These are phyloP conservation scores for Orbilia brochopaga DNA, from an alignment of 2,329 filamentous ascomycete species.

Conservation along the genomic window DNA sequence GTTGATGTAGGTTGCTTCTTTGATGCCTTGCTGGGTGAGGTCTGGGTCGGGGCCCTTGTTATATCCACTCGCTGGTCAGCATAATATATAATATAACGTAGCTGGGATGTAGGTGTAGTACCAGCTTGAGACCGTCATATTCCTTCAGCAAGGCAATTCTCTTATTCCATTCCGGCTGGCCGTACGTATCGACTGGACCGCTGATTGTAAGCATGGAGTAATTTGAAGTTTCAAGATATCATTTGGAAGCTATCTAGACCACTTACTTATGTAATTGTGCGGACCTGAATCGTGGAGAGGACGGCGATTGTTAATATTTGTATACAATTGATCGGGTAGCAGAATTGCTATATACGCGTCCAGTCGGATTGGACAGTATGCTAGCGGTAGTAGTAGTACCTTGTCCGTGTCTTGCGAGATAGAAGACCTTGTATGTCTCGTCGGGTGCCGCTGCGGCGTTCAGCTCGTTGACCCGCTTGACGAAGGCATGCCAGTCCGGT, in stretches of 20 bases:
- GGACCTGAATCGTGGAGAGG: constrained; percentile 14
- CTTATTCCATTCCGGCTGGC: constrained; percentile 5
- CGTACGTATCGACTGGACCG: not conserved
- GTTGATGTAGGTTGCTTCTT: constrained; percentile 67
- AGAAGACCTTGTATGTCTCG: constrained; percentile 70
- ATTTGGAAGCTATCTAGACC: too few relatives aligned
- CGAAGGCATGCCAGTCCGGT: constrained; percentile 41
- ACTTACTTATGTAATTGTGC: constrained; percentile 46
- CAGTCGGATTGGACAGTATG: not conserved
- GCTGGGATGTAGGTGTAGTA: constrained; percentile 3
- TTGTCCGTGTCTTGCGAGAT: constrained; percentile 73
- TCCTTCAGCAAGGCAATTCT: constrained; percentile 32
- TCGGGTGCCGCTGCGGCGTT: constrained; percentile 61
- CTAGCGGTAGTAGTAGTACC: constrained; percentile 62
- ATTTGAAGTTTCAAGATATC: too few relatives aligned
- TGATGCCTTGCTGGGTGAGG: constrained; percentile 66
- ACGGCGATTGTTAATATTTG: not conserved
- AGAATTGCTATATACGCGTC: not conserved
- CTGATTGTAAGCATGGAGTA: not conserved
- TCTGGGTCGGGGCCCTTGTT: constrained; percentile 58
- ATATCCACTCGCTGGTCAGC: not conserved
- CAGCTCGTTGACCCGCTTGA: constrained; percentile 62
- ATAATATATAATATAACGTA: not conserved
- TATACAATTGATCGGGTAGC: not conserved
- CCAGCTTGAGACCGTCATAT: constrained; percentile 29